Conservation (phyloP, 164 flowering plant genomes). For the Macadamia integrifolia region DNA sequence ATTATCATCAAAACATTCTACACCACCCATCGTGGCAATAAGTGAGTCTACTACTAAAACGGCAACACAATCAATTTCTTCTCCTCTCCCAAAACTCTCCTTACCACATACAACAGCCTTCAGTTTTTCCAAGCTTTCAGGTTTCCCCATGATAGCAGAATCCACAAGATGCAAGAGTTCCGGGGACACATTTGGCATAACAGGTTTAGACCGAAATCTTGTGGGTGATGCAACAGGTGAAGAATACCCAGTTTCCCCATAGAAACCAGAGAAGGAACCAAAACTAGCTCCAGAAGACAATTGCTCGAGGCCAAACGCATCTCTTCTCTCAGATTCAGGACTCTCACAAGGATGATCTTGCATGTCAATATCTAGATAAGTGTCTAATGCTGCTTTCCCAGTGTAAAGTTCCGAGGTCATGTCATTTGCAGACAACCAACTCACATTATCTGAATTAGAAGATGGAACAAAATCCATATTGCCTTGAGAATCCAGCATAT, state of each 20-base stretch:
- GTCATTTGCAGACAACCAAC: conserved; percentile 32
- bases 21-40: conserved; percentile 97
- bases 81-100: conserved; percentile 61
- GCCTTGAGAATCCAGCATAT: conserved; percentile 19
- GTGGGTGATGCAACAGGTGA: conserved; percentile 43
- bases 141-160: conserved; percentile 98
- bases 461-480: conserved; percentile 22
- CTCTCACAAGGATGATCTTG: conserved; percentile 31
- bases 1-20: conserved; percentile 89
- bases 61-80: conserved; percentile 58
- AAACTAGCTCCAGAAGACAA: conserved; percentile 48
- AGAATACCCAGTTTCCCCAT: conserved; percentile 28
- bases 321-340: conserved; percentile 30
- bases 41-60: conserved; percentile 82
- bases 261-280: conserved; percentile 36
- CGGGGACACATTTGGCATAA: conserved; percentile 84
- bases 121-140: conserved; percentile 76
- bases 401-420: conserved; percentile 24
- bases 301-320: conserved; percentile 20
- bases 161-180: conserved; percentile 94
- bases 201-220: conserved; percentile 53
- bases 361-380: conserved; percentile 25
- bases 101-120: conserved; percentile 69
- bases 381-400: conserved; percentile 24
- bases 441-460: conserved; percentile 33